Conservation (phyloP, 2,329 filamentous ascomycete species). For the Cytospora mali region DNA sequence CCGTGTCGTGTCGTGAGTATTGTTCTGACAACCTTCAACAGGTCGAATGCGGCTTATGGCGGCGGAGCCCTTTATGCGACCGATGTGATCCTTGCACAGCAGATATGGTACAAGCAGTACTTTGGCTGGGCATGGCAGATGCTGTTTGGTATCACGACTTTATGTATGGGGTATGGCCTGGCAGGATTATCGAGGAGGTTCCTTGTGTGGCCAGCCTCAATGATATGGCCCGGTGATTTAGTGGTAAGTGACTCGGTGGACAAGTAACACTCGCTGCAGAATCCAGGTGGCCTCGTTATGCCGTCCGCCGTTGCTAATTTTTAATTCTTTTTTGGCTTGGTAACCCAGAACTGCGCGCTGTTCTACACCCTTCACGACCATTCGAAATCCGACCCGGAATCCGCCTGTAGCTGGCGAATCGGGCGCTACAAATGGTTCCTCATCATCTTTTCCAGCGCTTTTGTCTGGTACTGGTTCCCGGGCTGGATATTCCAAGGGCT, state of each 20-base stretch:
- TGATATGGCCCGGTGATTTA: constrained; percentile 63
- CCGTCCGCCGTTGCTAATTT: background rate
- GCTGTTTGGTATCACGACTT: constrained; percentile 61
- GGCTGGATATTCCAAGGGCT: constrained; percentile 57
- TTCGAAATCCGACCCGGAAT: constrained; percentile 49
- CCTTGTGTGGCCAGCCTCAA: constrained; percentile 62
- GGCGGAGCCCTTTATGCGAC: constrained; percentile 61
- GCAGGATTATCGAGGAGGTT: constrained; percentile 62
- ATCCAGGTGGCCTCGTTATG: background rate
- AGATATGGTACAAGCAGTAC: constrained; percentile 59
- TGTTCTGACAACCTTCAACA: constrained; percentile 27
- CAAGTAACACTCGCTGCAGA: background rate
- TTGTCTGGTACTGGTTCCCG: constrained; percentile 59
- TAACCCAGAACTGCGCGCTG: constrained; percentile 48
- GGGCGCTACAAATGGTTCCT: constrained; percentile 67
- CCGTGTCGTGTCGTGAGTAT: background rate
- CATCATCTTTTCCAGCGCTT: constrained; percentile 54
- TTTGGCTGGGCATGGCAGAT: constrained; percentile 50
- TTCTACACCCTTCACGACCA: constrained; percentile 53
- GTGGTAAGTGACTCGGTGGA: constrained; percentile 35
- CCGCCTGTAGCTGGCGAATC: constrained; percentile 62
- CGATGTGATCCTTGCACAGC: constrained; percentile 53
- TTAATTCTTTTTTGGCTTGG: too few species aligned
- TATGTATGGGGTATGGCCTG: constrained; percentile 65
- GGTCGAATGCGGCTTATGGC: constrained; percentile 56